These are phyloP conservation scores for Aspergillus viridinutans DNA, from an alignment of 2,329 filamentous ascomycete species.

Conservation along the genomic window DNA sequence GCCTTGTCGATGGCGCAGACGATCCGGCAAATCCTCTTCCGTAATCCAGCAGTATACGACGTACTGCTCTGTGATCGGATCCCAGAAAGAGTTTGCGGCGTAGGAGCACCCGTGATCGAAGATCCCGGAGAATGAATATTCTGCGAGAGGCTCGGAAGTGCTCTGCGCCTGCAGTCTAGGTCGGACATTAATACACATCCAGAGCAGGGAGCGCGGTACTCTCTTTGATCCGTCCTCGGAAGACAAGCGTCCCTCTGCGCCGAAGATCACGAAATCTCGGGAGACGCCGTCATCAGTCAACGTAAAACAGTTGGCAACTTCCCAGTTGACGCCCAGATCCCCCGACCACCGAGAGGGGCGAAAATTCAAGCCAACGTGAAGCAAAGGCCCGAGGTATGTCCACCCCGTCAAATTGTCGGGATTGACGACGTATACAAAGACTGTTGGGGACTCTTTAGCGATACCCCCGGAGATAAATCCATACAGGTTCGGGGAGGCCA, in stretches of 20 bases:
- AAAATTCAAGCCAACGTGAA: constrained; percentile 39
- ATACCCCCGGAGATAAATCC: constrained; percentile 50
- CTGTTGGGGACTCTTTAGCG: constrained; percentile 38
- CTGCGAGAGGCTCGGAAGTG: constrained; percentile 19
- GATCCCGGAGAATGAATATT: constrained; percentile 41
- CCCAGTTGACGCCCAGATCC: constrained; percentile 48
- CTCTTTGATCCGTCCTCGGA: constrained; percentile 16
- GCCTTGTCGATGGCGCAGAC: constrained; percentile 41
- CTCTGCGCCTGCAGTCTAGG: not conserved
- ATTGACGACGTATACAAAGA: constrained; percentile 46
- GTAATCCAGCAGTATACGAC: constrained; percentile 50
- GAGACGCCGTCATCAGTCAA: constrained; percentile 30
- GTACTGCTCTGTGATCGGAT: constrained; percentile 39
- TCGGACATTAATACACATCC: constrained; percentile 41
- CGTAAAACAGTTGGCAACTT: constrained; percentile 21
- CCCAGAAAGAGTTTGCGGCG: constrained; percentile 48
- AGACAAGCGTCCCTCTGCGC: constrained; percentile 41
- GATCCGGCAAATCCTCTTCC: constrained; percentile 48
- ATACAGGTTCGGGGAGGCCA: constrained; percentile 31
- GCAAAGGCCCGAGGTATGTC: constrained; percentile 44
- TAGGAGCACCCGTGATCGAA: constrained; percentile 50
- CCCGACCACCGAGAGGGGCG: constrained; percentile 45
- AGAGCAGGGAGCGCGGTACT: constrained; percentile 37
- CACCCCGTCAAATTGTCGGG: constrained; percentile 40
- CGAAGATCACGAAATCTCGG: constrained; percentile 44